These are phyloP conservation scores for Silene vulgaris DNA, from an alignment of 179 eudicot species.

Conservation along the genomic window DNA sequence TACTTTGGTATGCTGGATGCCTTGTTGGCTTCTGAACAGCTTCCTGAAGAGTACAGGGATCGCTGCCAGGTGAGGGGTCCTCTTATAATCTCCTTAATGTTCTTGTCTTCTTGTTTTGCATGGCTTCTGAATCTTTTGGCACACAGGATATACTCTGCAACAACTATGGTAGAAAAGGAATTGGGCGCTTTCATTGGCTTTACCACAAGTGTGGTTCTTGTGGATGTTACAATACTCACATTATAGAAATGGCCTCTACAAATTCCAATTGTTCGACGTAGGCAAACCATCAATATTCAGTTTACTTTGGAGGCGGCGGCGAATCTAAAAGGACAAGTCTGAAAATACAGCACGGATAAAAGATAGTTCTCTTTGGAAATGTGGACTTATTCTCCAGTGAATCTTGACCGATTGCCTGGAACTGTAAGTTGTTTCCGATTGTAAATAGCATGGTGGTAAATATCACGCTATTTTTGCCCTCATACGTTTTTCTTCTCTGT, in stretches of 20 bases:
- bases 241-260: constrained; percentile 42
- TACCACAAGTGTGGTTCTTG: constrained; percentile 88
- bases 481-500: neutral
- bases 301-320: constrained; percentile 11
- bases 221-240: constrained; percentile 84
- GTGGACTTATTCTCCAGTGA: neutral
- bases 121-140: constrained; percentile 14
- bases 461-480: constrained; percentile 20
- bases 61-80: constrained; percentile 58
- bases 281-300: constrained; percentile 13
- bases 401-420: neutral
- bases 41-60: constrained; percentile 77
- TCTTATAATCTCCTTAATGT: neutral
- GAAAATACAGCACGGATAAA: neutral
- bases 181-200: constrained; percentile 85
- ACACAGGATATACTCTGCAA: constrained; percentile 86
- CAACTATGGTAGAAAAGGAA: constrained; percentile 81
- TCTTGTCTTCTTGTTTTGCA: neutral
- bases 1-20: constrained; percentile 94
- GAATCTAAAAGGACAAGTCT: neutral
- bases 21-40: constrained; percentile 76
- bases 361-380: neutral
- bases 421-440: constrained; percentile 13
- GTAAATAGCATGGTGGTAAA: constrained; percentile 30
- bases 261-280: constrained; percentile 26